phyloP scores from a whole-genome alignment of 2,329 filamentous ascomycete species.

The Monilinia vaccinii-corymbosi region DNA sequence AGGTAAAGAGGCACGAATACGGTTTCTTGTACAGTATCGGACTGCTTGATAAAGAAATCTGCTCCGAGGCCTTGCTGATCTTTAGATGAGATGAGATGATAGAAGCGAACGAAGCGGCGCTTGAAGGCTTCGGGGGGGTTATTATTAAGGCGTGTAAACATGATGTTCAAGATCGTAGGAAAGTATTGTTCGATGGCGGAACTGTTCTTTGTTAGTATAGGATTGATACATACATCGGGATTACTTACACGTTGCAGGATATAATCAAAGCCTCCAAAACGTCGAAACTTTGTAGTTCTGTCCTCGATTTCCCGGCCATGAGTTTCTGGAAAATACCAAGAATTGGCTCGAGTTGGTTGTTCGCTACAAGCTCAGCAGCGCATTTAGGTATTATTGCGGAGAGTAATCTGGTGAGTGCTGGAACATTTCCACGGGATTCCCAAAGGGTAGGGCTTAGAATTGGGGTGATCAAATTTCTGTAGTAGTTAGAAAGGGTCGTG shows the following conservation, averaged over 20 bases:
- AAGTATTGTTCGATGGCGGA: constrained; percentile 47
- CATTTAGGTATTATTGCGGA: constrained; percentile 76
- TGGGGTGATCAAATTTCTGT: constrained; percentile 67
- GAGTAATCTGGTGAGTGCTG: constrained; percentile 77
- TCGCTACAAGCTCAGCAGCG: constrained; percentile 60
- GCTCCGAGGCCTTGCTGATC: constrained; percentile 69
- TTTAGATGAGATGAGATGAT: constrained; percentile 77
- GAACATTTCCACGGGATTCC: constrained; percentile 89
- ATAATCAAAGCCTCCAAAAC: constrained; percentile 73
- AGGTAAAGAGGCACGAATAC: constrained; percentile 83
- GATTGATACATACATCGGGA: not conserved
- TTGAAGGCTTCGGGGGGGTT: constrained; percentile 68
- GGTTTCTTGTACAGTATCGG: constrained; percentile 70
- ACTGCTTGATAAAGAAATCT: constrained; percentile 81
- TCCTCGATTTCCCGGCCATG: constrained; percentile 48
- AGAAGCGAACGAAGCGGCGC: constrained; percentile 84
- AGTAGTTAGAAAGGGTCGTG: constrained; percentile 69
- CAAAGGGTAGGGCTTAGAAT: constrained; percentile 76
- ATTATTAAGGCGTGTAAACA: constrained; percentile 62
- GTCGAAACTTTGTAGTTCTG: constrained; percentile 82
- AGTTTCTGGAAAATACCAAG: constrained; percentile 96
- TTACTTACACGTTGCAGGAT: constrained; percentile 58
- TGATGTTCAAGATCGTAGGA: constrained; percentile 62
- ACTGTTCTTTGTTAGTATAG: constrained; percentile 34
- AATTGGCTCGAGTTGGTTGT: constrained; percentile 77